A percentile compares a stretch with the other conserved stretches of the same genome.
phyloP scores from a whole-genome alignment of 164 flowering plant genomes.

The Saururus chinensis region DNA sequence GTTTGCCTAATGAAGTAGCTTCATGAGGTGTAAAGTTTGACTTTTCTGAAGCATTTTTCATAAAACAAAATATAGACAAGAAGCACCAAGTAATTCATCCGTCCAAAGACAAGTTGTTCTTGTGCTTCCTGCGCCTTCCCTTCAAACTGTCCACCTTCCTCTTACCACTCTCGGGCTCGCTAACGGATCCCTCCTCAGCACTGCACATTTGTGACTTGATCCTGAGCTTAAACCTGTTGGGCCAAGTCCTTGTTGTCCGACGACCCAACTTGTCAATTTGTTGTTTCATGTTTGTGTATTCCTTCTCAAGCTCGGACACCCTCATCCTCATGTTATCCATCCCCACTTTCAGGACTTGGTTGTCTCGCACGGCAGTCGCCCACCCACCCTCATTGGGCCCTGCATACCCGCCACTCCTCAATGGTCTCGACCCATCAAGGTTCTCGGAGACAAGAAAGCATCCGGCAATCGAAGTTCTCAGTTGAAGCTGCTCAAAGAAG shows the following conservation, averaged over 20 bases:
- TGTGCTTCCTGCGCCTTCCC: conserved; percentile 31
- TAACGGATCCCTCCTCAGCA: conserved; percentile 74
- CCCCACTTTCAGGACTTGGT: conserved; percentile 62
- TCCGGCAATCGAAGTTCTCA: conserved; percentile 68
- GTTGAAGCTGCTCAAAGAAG: conserved; percentile 87
- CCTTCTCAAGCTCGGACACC: conserved; percentile 40
- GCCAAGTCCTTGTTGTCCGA: conserved; percentile 41
- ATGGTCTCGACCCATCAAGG: conserved; percentile 36
- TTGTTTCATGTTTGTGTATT: conserved; percentile 78
- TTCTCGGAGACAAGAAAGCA: conserved; percentile 38
- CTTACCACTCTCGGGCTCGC: conserved; percentile 30
- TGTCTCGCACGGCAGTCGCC: conserved; percentile 76
- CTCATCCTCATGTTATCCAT: conserved; percentile 56
- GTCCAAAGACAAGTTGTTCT: conserved; percentile 14
- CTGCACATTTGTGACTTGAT: conserved; percentile 90
- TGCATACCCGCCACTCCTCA: conserved; percentile 35
- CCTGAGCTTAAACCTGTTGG: conserved; percentile 72
- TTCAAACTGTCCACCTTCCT: conserved; percentile 41
- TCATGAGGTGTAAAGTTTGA: too few species aligned
- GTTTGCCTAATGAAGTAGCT: too few species aligned
- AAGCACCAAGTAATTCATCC: too few species aligned
- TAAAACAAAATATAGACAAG: too few species aligned
- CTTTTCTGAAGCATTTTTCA: too few species aligned
- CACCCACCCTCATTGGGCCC: conserved; percentile 67
- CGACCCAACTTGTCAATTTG: conserved; percentile 74